Evolutionary conservation across 768 basidiomycete genomes (phyloP), one percentile per base, ranked within the genome.

Genomic region (Russula sp.): DNA sequence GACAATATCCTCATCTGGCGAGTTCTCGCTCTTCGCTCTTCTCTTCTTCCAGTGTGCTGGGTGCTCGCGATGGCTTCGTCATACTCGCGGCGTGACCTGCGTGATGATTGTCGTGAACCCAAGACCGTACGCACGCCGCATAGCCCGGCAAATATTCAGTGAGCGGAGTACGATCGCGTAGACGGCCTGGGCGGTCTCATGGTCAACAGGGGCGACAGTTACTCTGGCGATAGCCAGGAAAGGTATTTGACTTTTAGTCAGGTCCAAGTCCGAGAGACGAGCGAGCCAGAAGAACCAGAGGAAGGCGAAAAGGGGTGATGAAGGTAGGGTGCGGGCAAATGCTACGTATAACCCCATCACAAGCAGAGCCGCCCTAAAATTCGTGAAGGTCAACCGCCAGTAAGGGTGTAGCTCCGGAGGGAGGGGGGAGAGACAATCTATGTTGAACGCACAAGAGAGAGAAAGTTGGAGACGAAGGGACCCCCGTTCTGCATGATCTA

Each of bases 291-390:
- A 32, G 32, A 61, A 57, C 25, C 56, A 63, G 60, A 63, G 34
- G 68, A 68, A 58, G 22, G 49, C 22, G 49, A 58, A 69, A 32
- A 61, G 56, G 22, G 62, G 64, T 6, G 49, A 94, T 72, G 88
- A 88, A 0, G 92, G 88, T 70, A 94, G 92, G 2, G 89, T 85
- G 65, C 93, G 90, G 10, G 92, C 93, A 54, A 94, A 79, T 59
- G 85, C 80, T 56, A 93, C 85, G 70, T 90, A 94, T 10, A 94
- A 70, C 0, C 78, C 88, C 13, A 91, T 92, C 67, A 86, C 75
- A 66, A 86, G 74, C 7, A 90, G 86, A 9, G 93, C 91, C 72
- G 83, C 83, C 93, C 93, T 95, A 35, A 93, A 72, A 70, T 96
- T 94, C 0, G 83, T 81, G 25, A 85, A 83, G 46, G 85, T 87